Evolutionary conservation across 768 basidiomycete genomes (phyloP), one percentile per base, ranked within the genome.

Genomic region (Gymnopilus dilepis): DNA sequence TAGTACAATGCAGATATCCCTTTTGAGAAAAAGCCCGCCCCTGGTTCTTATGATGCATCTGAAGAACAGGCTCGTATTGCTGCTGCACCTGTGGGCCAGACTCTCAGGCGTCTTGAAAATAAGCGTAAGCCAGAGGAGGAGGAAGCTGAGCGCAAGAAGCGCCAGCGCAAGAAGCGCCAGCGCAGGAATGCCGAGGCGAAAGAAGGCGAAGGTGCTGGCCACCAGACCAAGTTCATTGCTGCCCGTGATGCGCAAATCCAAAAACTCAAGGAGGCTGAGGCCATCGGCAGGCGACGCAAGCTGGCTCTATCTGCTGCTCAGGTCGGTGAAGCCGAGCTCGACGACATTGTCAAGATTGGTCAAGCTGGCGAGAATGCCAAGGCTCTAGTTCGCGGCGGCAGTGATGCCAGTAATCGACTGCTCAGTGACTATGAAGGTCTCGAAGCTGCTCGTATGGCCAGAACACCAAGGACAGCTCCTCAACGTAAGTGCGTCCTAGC

Each of bases 1-100:
- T 66, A 97, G 92, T 99, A 99, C 78, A 99, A 98, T 70, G 87
- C 95, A 53, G 97, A 99, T 72, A 97, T 98, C 66, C 97, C 97
- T 0, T 99, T 99, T 72, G 97, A 99, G 79, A 98, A 99, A 80
- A 93, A 93, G 71, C 84, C 97, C 0, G 95, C 94, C 0, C 78
- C 96, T 11, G 97, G 97, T 0, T 99, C 99, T 78, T 99, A 99
- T 75, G 97, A 99, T 72, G 95, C 94, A 2, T 84, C 90, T 0
- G 97, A 97, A 66, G 97, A 99, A 72, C 90, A 95, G 69, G 90
- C 94, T 4, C 90, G 92, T 51, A 80, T 88, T 38, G 86, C 91
- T 13, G 81, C 87, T n/a, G 94, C 97, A 0, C 97, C 93, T 0
- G 90, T 98, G 28, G 96, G 96, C 4, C 93, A 95, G 73, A 89